A percentile compares a stretch with the other conserved stretches of the same genome.
These are phyloP conservation scores for Cokeromyces recurvatus DNA, from an alignment of 371 early-diverging fungal genomes.

Conservation along the genomic window DNA sequence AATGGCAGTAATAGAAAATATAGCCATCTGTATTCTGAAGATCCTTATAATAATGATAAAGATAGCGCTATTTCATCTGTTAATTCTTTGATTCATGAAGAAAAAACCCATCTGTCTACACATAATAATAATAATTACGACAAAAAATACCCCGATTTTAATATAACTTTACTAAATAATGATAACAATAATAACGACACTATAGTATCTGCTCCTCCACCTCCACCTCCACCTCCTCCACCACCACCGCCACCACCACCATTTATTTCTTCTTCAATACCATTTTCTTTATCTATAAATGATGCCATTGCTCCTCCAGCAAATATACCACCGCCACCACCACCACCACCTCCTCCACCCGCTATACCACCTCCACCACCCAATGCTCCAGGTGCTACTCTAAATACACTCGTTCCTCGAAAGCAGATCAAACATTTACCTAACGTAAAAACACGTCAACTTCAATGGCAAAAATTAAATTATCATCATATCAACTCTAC, in stretches of 20 bases:
- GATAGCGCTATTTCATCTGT: constrained; percentile 1
- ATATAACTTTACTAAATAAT: no score
- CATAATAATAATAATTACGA: no score
- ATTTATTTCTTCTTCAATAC: constrained; percentile 34
- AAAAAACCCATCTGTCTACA: no score
- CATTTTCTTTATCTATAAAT: constrained; percentile 2
- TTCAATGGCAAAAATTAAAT: constrained; percentile 86
- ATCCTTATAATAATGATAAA: background rate
- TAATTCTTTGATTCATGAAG: no score
- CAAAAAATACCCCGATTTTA: no score
- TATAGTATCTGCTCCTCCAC: no score
- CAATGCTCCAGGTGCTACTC: background rate
- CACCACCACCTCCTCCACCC: constrained; percentile 24
- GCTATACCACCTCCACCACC: constrained; percentile 14
- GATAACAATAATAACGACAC: no score
- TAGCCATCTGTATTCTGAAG: background rate
- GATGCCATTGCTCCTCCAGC: constrained; percentile 13
- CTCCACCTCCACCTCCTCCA: constrained; percentile 35
- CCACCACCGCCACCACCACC: constrained; percentile 12
- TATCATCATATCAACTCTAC: constrained; percentile 54
- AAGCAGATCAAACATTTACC: constrained; percentile 64
- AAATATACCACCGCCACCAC: constrained; percentile 34
- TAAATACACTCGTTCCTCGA: constrained; percentile 19
- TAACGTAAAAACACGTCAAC: constrained; percentile 68
- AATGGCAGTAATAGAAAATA: no score